A percentile compares a stretch with the other conserved stretches of the same genome.
Conservation (phyloP, 352 stramenopile species). For the Hyaloperonospora brassicae region DNA sequence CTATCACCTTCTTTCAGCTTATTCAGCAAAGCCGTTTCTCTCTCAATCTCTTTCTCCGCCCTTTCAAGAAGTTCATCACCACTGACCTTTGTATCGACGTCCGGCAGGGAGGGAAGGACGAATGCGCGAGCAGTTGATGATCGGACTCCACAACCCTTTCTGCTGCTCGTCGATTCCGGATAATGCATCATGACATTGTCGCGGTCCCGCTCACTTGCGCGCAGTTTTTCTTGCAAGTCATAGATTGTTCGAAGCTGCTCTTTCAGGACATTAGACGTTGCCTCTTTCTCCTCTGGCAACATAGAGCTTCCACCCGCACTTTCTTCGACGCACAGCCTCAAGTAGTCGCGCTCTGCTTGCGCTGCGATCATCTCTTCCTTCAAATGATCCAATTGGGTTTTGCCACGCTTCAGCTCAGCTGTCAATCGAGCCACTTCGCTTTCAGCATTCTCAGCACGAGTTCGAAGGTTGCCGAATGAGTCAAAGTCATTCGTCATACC, state of each 20-base stretch:
- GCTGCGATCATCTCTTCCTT: constrained; percentile 83
- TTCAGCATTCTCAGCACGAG: constrained; percentile 68
- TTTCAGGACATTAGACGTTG: constrained; percentile 59
- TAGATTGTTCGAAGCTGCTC: constrained; percentile 76
- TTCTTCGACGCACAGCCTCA: constrained; percentile 66
- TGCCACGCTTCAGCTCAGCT: constrained; percentile 66
- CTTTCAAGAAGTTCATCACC: constrained; percentile 56
- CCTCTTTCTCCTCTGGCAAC: constrained; percentile 37
- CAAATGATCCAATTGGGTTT: constrained; percentile 69
- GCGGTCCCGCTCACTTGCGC: constrained; percentile 48
- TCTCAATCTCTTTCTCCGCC: constrained; percentile 72
- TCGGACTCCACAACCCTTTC: constrained; percentile 8
- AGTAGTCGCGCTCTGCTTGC: constrained; percentile 74
- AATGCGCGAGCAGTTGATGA: constrained; percentile 26
- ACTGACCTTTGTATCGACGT: constrained; percentile 46
- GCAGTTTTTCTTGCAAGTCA: constrained; percentile 74
- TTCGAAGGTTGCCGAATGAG: constrained; percentile 64
- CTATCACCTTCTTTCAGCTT: constrained; percentile 52
- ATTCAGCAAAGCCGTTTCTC: constrained; percentile 66
- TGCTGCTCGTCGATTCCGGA: constrained; percentile 6
- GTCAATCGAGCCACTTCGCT: constrained; percentile 70
- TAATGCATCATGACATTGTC: constrained; percentile 51
- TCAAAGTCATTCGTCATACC: constrained; percentile 66
- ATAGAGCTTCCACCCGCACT: constrained; percentile 11
- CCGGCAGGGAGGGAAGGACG: constrained; percentile 30